A percentile compares a stretch with the other conserved stretches of the same genome.
Evolutionary conservation across 2,329 filamentous ascomycete species (phyloP).

Genomic region (Nannizziopsis barbatae): DNA sequence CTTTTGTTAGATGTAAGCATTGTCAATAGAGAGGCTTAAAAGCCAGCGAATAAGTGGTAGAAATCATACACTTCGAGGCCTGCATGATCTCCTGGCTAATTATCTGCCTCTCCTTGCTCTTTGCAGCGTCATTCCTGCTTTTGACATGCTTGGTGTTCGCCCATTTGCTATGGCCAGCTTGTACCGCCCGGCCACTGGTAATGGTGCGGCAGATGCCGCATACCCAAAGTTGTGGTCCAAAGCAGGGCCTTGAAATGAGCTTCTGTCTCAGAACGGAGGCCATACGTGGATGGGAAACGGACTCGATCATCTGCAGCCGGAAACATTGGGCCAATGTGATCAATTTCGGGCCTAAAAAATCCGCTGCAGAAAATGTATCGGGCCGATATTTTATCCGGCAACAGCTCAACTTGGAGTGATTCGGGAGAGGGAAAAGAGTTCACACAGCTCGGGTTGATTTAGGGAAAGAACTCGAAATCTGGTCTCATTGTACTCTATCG

Average conservation of each 20-base stretch:
- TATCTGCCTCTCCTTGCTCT: conserved; percentile 56
- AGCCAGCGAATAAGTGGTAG: not conserved
- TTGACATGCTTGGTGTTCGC: conserved; percentile 95
- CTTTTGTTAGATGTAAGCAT: conserved; percentile 32
- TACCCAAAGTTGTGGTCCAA: conserved; percentile 11
- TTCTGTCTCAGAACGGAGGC: conserved; percentile 9
- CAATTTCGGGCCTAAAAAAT: no score
- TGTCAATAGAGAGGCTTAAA: not conserved
- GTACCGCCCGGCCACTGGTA: conserved; percentile 34
- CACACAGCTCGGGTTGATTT: not conserved
- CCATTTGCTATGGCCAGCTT: conserved; percentile 82
- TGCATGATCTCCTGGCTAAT: conserved; percentile 63
- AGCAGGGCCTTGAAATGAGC: conserved; percentile 1
- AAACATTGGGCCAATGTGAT: no score
- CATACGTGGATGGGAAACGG: conserved; percentile 9
- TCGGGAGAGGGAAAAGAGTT: not conserved
- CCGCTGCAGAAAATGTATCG: not conserved
- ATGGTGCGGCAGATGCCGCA: conserved; percentile 36
- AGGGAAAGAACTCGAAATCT: conserved; percentile 1
- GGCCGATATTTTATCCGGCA: conserved; percentile 10
- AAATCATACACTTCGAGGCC: conserved; percentile 56
- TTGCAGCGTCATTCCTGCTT: conserved; percentile 65
- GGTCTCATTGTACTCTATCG: not conserved
- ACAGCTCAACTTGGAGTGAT: not conserved
- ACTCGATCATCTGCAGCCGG: no score